These are phyloP conservation scores for Metschnikowia orientalis DNA, from an alignment of 805 yeast genomes.

Conservation along the genomic window DNA sequence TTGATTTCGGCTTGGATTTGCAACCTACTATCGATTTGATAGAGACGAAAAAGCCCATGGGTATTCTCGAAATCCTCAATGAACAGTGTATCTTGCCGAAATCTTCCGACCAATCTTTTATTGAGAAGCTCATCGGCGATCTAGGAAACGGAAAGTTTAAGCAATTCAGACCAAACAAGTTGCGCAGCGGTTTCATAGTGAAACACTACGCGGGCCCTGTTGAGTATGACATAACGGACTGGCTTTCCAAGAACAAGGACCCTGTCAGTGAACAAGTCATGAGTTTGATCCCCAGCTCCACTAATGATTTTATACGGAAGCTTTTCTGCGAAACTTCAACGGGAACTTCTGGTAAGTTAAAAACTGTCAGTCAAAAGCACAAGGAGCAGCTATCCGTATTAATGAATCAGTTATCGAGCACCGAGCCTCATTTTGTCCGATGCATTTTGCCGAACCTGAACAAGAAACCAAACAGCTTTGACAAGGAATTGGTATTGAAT, in stretches of 20 bases:
- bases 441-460: slow-evolving; percentile 87
- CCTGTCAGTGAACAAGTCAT: slow-evolving; percentile 79
- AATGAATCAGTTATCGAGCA: slow-evolving; percentile 66
- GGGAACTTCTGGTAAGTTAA: slow-evolving; percentile 25
- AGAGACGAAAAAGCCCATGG: slow-evolving; percentile 70
- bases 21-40: slow-evolving; percentile 93
- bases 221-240: slow-evolving; percentile 86
- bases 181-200: slow-evolving; percentile 72
- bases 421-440: slow-evolving; percentile 95
- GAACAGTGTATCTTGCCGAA: slow-evolving; percentile 96
- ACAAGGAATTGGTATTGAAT: slow-evolving; percentile 71
- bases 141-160: slow-evolving; percentile 48
- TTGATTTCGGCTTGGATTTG: slow-evolving; percentile 91
- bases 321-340: slow-evolving; percentile 41
- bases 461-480: slow-evolving; percentile 67
- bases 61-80: slow-evolving; percentile 79
- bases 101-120: slow-evolving; percentile 76
- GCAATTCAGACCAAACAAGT: slow-evolving; percentile 68
- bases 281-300: slow-evolving; percentile 54
- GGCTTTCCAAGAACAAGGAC: slow-evolving; percentile 93
- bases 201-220: slow-evolving; percentile 96
- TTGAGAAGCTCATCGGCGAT: slow-evolving; percentile 66
- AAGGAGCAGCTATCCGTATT: slow-evolving; percentile 74
- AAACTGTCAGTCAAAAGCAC: slow-evolving; percentile 83
- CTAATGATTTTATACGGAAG: slow-evolving; percentile 49